Evolutionary conservation across 2,329 filamentous ascomycete species (phyloP), one percentile per base, ranked within the genome.

Genomic region (Aspergillus glaucus): DNA sequence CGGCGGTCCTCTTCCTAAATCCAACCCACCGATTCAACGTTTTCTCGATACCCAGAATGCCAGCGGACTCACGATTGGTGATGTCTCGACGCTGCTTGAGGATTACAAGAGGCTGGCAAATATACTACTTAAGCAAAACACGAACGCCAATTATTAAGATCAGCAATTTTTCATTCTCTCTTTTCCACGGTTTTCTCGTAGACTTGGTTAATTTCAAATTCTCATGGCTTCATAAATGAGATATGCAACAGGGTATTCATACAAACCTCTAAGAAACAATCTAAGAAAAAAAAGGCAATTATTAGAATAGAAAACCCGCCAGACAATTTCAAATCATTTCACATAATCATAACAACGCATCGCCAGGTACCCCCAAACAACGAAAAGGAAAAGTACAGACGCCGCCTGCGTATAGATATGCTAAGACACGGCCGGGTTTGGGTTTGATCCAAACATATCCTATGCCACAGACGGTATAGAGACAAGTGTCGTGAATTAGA

Each of bases 31-130:
- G 0, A 83, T 85, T 54, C 80, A 83, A 64, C 80, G 83, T 45
- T 91, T 91, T 64, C 78, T 91, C 72, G 84, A 88, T 57, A 66
- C 86, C 48, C 77, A 86, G 59, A 84, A 84, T 62, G 83, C 84
- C 0, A 79, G 79, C 0, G 87, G 92, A 43, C 73, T 92, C 24
- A 82, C 77, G 48, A 72, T 92, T 22, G 80, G 82, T n/a, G 88
- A 92, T 59, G 82, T 92, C 15, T 69, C 85, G 21, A 80, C 86
- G 48, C 70, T 92, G 44, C 68, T 92, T 19, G 77, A 81, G 48
- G 87, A 92, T 65, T 92, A 92, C 61, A 80, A 87, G 58, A 75
- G 87, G 46, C 69, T 92, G 43, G 86, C 86, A 0, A 75, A 75
- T 24, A 80, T 79, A 7, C 65, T 91, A 49, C 81, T 81, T 58